Evolutionary conservation across 768 basidiomycete genomes (phyloP).

Genomic region (Xerocomus potaroensis): DNA sequence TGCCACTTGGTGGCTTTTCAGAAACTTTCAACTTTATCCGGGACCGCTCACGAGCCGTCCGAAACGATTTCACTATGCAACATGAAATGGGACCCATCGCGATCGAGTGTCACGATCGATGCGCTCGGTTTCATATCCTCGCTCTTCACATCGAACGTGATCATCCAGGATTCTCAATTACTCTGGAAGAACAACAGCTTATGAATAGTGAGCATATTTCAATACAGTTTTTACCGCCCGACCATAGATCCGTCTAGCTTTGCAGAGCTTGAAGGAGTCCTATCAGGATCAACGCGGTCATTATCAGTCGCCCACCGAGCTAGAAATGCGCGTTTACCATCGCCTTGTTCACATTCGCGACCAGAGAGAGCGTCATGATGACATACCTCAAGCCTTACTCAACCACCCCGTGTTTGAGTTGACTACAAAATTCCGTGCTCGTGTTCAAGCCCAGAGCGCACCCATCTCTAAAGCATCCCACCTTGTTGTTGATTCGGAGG

Average conservation of each 20-base stretch:
- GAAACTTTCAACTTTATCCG: constrained; percentile 80
- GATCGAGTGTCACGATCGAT: constrained; percentile 89
- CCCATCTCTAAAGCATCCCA: constrained; percentile 67
- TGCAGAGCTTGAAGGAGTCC: constrained; percentile 90
- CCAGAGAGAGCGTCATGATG: constrained; percentile 70
- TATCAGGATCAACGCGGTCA: constrained; percentile 76
- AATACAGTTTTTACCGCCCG: neutral
- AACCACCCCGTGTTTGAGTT: constrained; percentile 75
- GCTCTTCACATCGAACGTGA: constrained; percentile 67
- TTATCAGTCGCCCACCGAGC: constrained; percentile 75
- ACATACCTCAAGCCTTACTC: constrained; percentile 63
- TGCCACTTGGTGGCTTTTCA: constrained; percentile 64
- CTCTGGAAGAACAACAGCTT: constrained; percentile 82
- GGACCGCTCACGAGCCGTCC: constrained; percentile 84
- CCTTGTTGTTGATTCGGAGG: constrained; percentile 58
- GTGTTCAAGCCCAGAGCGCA: constrained; percentile 75
- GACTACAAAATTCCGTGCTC: constrained; percentile 74
- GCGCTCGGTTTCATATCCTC: constrained; percentile 90
- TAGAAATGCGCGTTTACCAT: constrained; percentile 96
- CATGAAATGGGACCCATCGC: constrained; percentile 71
- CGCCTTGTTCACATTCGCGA: constrained; percentile 89
- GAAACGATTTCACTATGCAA: constrained; percentile 95
- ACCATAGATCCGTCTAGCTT: constrained; percentile 46
- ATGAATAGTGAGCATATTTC: constrained; percentile 70
- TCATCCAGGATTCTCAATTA: constrained; percentile 50